phyloP scores from a whole-genome alignment of 176 grass and related monocot species.

The Canna indica region DNA sequence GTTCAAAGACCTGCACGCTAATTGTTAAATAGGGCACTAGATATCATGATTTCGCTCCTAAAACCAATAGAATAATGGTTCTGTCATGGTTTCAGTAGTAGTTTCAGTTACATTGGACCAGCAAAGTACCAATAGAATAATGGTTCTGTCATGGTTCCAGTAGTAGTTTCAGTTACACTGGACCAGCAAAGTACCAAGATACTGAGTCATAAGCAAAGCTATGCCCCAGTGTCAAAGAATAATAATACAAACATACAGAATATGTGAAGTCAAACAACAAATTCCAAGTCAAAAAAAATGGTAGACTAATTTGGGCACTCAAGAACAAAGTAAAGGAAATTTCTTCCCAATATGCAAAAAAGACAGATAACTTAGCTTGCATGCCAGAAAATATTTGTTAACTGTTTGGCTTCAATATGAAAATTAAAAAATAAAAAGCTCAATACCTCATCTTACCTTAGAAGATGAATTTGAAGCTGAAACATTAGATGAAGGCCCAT shows the following conservation, averaged over 20 bases:
- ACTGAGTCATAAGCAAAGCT: too few relatives aligned
- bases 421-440: not conserved
- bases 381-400: not conserved
- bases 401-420: not conserved
- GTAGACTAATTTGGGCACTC: not conserved
- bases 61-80: too few relatives aligned
- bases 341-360: not conserved
- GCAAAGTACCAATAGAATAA: too few relatives aligned
- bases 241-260: not conserved
- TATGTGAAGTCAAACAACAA: not conserved
- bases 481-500: conserved; percentile 22
- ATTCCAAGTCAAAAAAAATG: not conserved
- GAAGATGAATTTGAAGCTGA: conserved; percentile 23
- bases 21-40: too few relatives aligned
- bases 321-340: not conserved
- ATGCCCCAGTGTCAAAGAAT: too few relatives aligned
- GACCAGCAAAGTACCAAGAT: too few relatives aligned
- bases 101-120: too few relatives aligned
- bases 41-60: too few relatives aligned
- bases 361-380: not conserved
- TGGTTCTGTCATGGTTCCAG: too few relatives aligned
- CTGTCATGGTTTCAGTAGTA: too few relatives aligned
- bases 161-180: too few relatives aligned
- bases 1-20: too few relatives aligned
- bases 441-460: conserved; percentile 34